Base-by-base conservation (phyloP, 331 rosid genomes). In the Ulmus americana region DNA sequence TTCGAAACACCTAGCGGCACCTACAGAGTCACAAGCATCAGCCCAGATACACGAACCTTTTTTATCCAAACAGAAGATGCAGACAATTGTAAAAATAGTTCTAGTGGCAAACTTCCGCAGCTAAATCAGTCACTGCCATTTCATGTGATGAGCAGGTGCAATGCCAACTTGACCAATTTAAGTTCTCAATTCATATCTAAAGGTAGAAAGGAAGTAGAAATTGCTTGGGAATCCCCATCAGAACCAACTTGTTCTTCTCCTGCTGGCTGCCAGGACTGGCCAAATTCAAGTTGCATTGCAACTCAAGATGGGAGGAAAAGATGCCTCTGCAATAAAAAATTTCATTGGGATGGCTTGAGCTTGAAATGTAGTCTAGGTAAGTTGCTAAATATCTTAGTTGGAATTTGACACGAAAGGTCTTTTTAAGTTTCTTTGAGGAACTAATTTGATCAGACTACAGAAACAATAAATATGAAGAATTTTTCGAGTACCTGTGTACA, bases 181-280 rank as follows among this genome's bases (percentile, higher is more conserved):
- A 83, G 77, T 49, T 65, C 81, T 54, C 65, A 67, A 10, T 65
- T 73, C 57, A 75, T 84, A 40, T 22, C 49, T 45, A 72, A 71
- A 79, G 74, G 64, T 63, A 81, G 85, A 55, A 63, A 72, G 20
- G 85, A 83, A 65, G 68, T 83, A 55, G 90, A 85, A 55, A 35
- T 88, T 10, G 57, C 74, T 54, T 85, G 88, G 92, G 72, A 71
- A 6, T 69, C 70, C 1, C 85, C 92, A 48, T 2, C 59, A 5
- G 83, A 88, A 68, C 86, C 90, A 3, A 41, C 62, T 67, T 88
- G 92, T 65, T 78, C 83, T 47, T 69, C 82, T 35, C 15, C 73
- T 38, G 12, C 65, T 9, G 92, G 83, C 72, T 85, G 96, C 79
- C 73, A 67, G 76, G 88, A 85, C 28, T 81, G 90, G 92, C 84